Percentiles rank a stretch among this genome's conserved stretches.
These are phyloP conservation scores for Aspergillus unguis DNA, from an alignment of 2,329 filamentous ascomycete species.

Conservation along the genomic window DNA sequence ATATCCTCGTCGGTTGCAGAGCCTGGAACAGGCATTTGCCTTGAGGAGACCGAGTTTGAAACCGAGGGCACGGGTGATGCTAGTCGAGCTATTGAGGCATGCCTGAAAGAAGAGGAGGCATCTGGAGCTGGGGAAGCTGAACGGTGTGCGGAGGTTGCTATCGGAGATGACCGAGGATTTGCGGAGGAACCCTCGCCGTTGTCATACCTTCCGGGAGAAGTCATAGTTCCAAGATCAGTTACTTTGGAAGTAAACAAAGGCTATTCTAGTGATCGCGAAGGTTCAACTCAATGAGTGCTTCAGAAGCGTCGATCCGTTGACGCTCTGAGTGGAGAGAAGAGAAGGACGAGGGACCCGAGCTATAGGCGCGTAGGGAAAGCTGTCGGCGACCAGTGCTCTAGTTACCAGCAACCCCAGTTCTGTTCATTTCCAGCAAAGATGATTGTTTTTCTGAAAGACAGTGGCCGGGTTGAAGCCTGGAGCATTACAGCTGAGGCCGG, in stretches of 20 bases:
- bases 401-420: neutral
- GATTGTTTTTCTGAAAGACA: neutral
- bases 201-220: constrained; percentile 29
- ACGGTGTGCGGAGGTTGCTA: constrained; percentile 30
- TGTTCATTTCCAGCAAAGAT: neutral
- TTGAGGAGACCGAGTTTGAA: constrained; percentile 32
- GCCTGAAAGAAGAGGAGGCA: constrained; percentile 40
- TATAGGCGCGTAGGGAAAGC: neutral
- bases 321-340: neutral
- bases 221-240: constrained; percentile 10
- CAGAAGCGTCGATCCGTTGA: neutral
- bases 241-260: neutral
- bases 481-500: too few species aligned
- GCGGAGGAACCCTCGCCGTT: constrained; percentile 38
- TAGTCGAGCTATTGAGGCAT: constrained; percentile 53
- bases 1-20: constrained; percentile 56
- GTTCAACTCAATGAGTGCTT: too few species aligned
- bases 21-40: constrained; percentile 43
- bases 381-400: neutral
- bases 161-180: constrained; percentile 30
- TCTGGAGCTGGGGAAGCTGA: constrained; percentile 40
- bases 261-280: neutral
- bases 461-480: neutral
- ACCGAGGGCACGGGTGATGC: constrained; percentile 55
- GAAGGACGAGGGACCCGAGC: neutral